Evolutionary conservation across 2,329 filamentous ascomycete genomes (phyloP), one percentile per base, ranked within the genome.

Genomic region (Keithomyces neogunnii): DNA sequence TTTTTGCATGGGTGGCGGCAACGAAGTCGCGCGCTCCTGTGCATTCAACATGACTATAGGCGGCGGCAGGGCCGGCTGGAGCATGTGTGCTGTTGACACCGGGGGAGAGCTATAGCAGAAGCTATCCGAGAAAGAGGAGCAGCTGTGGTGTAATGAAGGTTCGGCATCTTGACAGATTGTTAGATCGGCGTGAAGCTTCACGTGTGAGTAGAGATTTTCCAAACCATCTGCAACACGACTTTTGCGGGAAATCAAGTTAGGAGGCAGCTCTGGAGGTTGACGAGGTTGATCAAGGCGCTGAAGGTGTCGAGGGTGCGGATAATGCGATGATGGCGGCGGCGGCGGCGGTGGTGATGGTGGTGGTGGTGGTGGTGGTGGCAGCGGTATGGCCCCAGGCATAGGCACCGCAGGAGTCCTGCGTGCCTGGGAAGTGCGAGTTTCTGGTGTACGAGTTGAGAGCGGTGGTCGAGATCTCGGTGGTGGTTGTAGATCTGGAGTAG

Each of bases 401-500:
- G 54, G 55, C 46, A 55, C 8, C 19, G 38, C 45, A 30, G 55
- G 30, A 26, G 53, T 50, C 44, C 53, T 51, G 51, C 43, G 52
- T 29, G 51, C 50, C 42, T 54, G 48, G 40, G 55, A 44, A 19
- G 52, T 49, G 31, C 54, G 56, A 50, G 47, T 51, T 33, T 55
- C 50, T 40, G 49, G 48, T 13, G 48, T 53, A 45, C 47, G 53
- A 26, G 53, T 52, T 19, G 52, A 53, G 44, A 53, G 53, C 44
- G 56, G 57, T 28, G 19, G 49, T 47, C 45, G 36, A 29, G 49
- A 51, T 36, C 29, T 42, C 29, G 47, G 57, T 55, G 53, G 53
- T 32, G 52, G 53, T 33, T 56, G 56, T 7, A 54, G 57, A 48
- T 65, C 60, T 28, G 58, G 62, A 39, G 61, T 63, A 26, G 63